Percentiles rank a stretch among this genome's conserved stretches.
Evolutionary conservation across 176 grass and related monocot genomes (phyloP).

Genomic region (Avena eriantha): DNA sequence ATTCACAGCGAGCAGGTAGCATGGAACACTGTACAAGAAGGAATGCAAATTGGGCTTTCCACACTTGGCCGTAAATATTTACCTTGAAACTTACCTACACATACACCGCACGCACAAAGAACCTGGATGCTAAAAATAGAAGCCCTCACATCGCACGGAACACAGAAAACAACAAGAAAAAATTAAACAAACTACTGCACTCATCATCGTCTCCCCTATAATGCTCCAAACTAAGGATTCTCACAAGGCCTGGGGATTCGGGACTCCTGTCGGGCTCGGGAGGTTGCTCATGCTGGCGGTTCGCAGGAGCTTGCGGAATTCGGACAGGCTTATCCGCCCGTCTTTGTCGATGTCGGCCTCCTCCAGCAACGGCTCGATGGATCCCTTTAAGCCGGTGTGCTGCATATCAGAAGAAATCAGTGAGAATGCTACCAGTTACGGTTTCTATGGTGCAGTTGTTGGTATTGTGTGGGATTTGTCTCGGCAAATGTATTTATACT

Average conservation of each 20-base stretch:
- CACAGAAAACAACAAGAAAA: neutral
- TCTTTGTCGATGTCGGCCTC: conserved; percentile 93
- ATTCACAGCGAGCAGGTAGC: neutral
- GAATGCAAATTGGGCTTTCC: conserved; percentile 19
- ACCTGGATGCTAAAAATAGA: conserved; percentile 58
- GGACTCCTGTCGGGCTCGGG: conserved; percentile 71
- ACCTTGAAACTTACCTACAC: conserved; percentile 29
- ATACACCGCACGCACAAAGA: conserved; percentile 45
- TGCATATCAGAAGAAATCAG: conserved; percentile 49
- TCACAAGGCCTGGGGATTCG: conserved; percentile 53
- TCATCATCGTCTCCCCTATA: conserved; percentile 15
- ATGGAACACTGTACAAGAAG: conserved; percentile 37
- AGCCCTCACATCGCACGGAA: conserved; percentile 52
- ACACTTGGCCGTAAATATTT: conserved; percentile 30
- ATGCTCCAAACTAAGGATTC: neutral
- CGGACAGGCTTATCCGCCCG: conserved; percentile 83
- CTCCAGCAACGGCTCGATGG: conserved; percentile 81
- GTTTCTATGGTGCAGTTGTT: neutral
- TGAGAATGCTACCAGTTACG: conserved; percentile 22
- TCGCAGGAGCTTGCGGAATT: conserved; percentile 83
- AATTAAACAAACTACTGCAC: conserved; percentile 30
- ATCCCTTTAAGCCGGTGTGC: conserved; percentile 85
- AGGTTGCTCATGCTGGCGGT: conserved; percentile 93
- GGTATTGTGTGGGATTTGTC: neutral
- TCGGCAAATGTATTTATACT: neutral